These are phyloP conservation scores for Tympanopsis confertula DNA, from an alignment of 2,329 filamentous ascomycete genomes.

Conservation along the genomic window DNA sequence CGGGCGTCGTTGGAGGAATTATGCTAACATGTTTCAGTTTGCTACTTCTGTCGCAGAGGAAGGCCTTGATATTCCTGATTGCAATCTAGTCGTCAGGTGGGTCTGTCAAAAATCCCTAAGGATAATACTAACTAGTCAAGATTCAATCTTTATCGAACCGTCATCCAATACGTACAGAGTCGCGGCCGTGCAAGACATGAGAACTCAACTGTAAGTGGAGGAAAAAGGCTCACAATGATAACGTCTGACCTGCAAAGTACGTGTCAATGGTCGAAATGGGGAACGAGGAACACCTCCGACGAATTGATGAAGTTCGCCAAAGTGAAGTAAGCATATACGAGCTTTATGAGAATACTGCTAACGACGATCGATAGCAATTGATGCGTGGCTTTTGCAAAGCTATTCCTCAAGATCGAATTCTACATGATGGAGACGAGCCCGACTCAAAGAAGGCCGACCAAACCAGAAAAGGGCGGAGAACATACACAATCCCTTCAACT, in stretches of 20 bases:
- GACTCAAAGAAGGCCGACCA: conserved; percentile 42
- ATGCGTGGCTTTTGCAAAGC: conserved; percentile 68
- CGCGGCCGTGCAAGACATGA: conserved; percentile 71
- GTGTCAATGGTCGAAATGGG: conserved; percentile 70
- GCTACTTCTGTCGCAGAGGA: conserved; percentile 59
- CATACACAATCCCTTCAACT: conserved; percentile 50
- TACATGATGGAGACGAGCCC: conserved; percentile 45
- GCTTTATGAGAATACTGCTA: conserved; percentile 11
- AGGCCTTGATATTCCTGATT: conserved; percentile 57
- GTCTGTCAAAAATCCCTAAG: not conserved
- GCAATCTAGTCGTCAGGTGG: conserved; percentile 58
- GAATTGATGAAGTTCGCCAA: conserved; percentile 32
- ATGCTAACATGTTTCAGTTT: conserved; percentile 20
- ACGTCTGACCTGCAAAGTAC: conserved; percentile 45
- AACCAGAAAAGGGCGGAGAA: conserved; percentile 33
- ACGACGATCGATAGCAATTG: conserved; percentile 43
- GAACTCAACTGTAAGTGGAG: conserved; percentile 42
- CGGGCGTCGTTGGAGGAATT: not conserved
- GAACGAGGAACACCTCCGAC: conserved; percentile 48
- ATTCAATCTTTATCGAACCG: conserved; percentile 72
- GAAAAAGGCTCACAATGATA: too few relatives aligned
- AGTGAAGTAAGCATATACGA: not conserved
- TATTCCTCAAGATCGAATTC: conserved; percentile 62
- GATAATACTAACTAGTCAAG: not conserved
- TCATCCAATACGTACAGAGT: conserved; percentile 93